Evolutionary conservation across 352 stramenopile species (phyloP), one percentile per base, ranked within the genome.

Genomic region (Pilasporangium apinafurcum): DNA sequence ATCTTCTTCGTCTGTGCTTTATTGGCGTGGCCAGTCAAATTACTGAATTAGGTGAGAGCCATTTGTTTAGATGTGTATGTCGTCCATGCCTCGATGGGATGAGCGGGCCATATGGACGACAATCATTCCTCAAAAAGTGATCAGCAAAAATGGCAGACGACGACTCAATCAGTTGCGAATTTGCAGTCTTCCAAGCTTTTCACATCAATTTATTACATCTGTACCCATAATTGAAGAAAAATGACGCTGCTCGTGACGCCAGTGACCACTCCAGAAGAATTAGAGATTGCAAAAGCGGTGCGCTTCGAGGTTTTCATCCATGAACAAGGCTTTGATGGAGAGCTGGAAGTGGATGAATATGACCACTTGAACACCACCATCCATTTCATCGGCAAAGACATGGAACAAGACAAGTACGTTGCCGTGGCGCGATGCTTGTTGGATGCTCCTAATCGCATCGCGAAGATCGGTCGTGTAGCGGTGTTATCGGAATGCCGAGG

Each of bases 381-480:
- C 26, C 65, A 83, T 38, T 81, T 84, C 30, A 5, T 84, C n/a
- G 73, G 63, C 40, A 70, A 67, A 25, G 65, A 83, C 41, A 30
- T 62, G 17, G 67, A 83, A 33, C 40, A 68, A 42, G 56, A 66
- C 53, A 72, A 74, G 56, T 71, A 61, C 43, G 62, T 82, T 17
- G 69, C 72, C 2, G 68, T 75, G 9, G 69, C 64, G 5, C 68
- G 72, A 18, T 58, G 59, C 24, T 29, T 83, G 25, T 36, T 83
- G 24, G 59, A 70, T 28, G 25, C 54, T 0, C 28, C 39, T 4
- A 28, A 34, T 24, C 57, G 55, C 42, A 69, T 62, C 37, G 70
- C 62, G 45, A 78, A 74, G 44, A 62, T 86, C 30, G 65, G 74
- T 0, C 70, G 74, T 5, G 68, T 86, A 10, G 70, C 62, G 1